Percentiles rank a stretch among this genome's conserved stretches.
Conservation (phyloP, 352 stramenopile species). For the Elongisporangium senticosum region DNA sequence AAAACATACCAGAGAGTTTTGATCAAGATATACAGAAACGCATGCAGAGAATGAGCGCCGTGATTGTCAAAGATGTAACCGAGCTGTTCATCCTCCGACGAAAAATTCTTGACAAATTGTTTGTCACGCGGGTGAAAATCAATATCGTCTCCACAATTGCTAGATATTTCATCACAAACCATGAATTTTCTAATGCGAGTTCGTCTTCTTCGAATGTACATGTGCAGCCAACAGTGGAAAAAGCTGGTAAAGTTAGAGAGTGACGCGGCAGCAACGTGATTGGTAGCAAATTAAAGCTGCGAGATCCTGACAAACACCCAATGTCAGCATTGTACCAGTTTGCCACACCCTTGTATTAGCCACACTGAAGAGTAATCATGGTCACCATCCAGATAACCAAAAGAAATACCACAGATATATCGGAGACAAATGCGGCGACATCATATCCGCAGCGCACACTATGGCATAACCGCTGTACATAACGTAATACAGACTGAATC, state of each 20-base stretch:
- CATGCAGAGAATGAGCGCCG: conserved; percentile 16
- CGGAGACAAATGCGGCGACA: conserved; percentile 2
- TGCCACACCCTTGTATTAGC: background rate
- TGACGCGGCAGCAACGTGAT: conserved; percentile 14
- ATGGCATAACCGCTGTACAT: conserved; percentile 3
- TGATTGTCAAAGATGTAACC: conserved; percentile 15
- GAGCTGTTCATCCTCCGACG: conserved; percentile 15
- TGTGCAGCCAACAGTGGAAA: conserved; percentile 14
- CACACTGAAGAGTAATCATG: background rate
- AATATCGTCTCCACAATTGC: conserved; percentile 19
- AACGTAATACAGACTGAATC: conserved; percentile 12
- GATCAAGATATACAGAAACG: background rate
- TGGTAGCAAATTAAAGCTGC: conserved; percentile 13
- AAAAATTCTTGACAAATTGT: conserved; percentile 4
- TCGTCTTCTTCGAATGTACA: conserved; percentile 19
- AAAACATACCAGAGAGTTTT: background rate
- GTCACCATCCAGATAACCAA: conserved; percentile 1
- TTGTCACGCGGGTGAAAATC: conserved; percentile 20
- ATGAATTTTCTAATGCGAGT: conserved; percentile 10
- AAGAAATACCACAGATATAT: background rate
- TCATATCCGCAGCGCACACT: conserved; percentile 3
- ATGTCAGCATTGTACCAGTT: conserved; percentile 9
- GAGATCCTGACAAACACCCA: conserved; percentile 7
- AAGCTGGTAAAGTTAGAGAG: conserved; percentile 14
- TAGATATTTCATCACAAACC: conserved; percentile 29